A percentile compares a stretch with the other conserved stretches of the same genome.
Evolutionary conservation across 306 rosid genomes (phyloP).

Genomic region (Castanospermum australe): DNA sequence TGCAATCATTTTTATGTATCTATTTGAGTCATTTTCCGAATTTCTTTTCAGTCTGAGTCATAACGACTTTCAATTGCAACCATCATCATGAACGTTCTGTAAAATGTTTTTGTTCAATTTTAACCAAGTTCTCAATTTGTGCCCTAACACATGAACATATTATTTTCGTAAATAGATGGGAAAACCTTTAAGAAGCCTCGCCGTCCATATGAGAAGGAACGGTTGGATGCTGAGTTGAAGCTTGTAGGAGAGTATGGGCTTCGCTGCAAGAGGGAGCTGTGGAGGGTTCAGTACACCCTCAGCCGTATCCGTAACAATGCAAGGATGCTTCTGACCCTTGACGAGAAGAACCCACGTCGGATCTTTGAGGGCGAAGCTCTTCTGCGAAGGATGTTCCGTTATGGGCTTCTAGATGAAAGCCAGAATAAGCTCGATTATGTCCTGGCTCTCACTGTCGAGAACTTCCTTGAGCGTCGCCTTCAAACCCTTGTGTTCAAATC

Average conservation of each 20-base stretch:
- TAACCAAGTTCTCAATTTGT: neutral
- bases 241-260: slow-evolving; percentile 61
- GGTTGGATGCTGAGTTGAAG: slow-evolving; percentile 54
- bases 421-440: slow-evolving; percentile 63
- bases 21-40: neutral
- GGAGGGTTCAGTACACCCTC: slow-evolving; percentile 58
- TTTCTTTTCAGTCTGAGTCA: no score
- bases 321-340: slow-evolving; percentile 48
- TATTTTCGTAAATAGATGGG: slow-evolving; percentile 32
- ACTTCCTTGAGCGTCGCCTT: slow-evolving; percentile 57
- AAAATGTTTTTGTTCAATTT: neutral
- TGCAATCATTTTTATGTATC: neutral
- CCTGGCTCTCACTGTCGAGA: slow-evolving; percentile 61
- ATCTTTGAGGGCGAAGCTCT: slow-evolving; percentile 61
- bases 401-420: slow-evolving; percentile 53
- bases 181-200: slow-evolving; percentile 72
- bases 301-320: slow-evolving; percentile 62
- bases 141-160: neutral
- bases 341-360: slow-evolving; percentile 62
- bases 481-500: slow-evolving; percentile 57
- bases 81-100: neutral
- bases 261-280: slow-evolving; percentile 54
- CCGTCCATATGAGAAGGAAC: slow-evolving; percentile 72
- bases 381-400: slow-evolving; percentile 50
- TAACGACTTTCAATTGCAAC: no score